Conservation (phyloP, 208 protist genomes). For the Angomonas desouzai region DNA sequence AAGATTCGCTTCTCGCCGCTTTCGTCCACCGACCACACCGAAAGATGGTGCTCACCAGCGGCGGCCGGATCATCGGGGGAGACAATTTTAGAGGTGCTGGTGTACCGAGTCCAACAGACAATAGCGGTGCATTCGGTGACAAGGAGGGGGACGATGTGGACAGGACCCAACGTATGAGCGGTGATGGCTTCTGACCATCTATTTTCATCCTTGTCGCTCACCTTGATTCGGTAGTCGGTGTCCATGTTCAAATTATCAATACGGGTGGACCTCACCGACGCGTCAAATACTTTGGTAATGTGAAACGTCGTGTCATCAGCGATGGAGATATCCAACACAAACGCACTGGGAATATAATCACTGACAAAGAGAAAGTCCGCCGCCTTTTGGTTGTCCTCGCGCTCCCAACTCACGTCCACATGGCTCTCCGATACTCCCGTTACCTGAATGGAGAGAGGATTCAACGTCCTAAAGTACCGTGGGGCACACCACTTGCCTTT, state of each 20-base stretch:
- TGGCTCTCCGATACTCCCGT: slow-evolving; percentile 69
- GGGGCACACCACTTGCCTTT: slow-evolving; percentile 69
- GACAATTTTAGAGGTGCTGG: neutral
- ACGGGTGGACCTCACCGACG: neutral
- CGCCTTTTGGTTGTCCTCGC: slow-evolving; percentile 47
- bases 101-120: neutral
- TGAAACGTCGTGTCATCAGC: neutral
- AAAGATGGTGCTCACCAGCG: slow-evolving; percentile 35
- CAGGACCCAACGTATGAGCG: slow-evolving; percentile 6
- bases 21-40: slow-evolving; percentile 26
- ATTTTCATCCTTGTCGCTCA: slow-evolving; percentile 1
- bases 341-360: neutral
- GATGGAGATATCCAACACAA: neutral
- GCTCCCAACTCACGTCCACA: slow-evolving; percentile 65
- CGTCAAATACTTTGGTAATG: neutral
- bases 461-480: slow-evolving; percentile 63
- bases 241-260: slow-evolving; percentile 2
- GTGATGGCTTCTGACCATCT: neutral
- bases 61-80: slow-evolving; percentile 5
- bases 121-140: neutral
- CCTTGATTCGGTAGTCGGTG: neutral
- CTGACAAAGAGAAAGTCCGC: slow-evolving; percentile 22
- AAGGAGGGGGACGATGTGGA: slow-evolving; percentile 20
- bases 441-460: slow-evolving; percentile 46
- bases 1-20: slow-evolving; percentile 26